phyloP scores from a whole-genome alignment of 2,329 filamentous ascomycete species.

The Chrysosphaeria jannelii region DNA sequence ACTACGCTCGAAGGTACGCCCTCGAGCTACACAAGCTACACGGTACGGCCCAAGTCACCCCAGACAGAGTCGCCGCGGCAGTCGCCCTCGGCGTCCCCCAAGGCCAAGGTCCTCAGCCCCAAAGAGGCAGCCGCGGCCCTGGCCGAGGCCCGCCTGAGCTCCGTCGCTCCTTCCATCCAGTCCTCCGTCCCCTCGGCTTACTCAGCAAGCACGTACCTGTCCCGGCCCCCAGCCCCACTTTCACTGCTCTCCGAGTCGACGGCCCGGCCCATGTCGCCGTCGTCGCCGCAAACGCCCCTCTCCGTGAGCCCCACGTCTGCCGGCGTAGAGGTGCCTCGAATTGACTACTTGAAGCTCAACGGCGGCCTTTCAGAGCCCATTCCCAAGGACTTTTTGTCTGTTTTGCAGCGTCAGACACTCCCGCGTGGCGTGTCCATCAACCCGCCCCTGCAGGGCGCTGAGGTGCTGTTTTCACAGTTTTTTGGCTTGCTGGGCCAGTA shows the following conservation, averaged over 20 bases:
- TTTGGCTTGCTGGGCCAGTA: constrained; percentile 68
- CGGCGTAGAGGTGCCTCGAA: constrained; percentile 49
- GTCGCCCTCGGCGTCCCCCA: no score
- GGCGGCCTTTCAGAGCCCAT: constrained; percentile 47
- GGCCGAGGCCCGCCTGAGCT: no score
- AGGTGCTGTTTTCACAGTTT: constrained; percentile 55
- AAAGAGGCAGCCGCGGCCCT: no score
- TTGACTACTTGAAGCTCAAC: constrained; percentile 78
- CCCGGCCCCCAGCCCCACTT: no score
- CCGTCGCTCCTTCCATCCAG: no score
- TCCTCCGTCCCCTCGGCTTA: no score
- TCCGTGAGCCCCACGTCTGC: constrained; percentile 37
- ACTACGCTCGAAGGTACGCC: no score
- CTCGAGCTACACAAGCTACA: no score
- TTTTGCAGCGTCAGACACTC: constrained; percentile 22
- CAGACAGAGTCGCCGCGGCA: no score
- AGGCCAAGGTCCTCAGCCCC: no score
- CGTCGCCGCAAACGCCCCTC: constrained; percentile 48
- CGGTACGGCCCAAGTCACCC: no score
- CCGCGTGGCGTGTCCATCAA: constrained; percentile 20
- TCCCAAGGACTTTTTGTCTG: constrained; percentile 42
- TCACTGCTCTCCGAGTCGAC: constrained; percentile 2
- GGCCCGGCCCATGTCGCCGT: constrained; percentile 12
- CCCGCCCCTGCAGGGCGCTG: constrained; percentile 32
- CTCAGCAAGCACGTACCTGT: no score